Evolutionary conservation across 208 protist species (phyloP).

Genomic region (Blastocrithidia nonstop): DNA sequence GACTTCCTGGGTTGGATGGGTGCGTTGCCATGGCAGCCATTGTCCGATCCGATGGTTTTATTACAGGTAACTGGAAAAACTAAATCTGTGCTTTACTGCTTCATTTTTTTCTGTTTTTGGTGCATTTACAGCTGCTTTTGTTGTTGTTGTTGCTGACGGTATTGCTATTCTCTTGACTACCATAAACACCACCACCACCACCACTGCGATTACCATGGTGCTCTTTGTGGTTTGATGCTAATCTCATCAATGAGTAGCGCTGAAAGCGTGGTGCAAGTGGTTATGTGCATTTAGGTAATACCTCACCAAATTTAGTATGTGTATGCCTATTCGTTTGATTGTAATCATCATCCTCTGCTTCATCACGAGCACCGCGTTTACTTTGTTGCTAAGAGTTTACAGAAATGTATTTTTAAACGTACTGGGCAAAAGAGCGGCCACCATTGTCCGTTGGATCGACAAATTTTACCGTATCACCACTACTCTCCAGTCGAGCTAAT

Average conservation of each 20-base stretch:
- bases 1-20: conserved; percentile 11
- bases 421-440: too few species aligned
- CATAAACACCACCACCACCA: conserved; percentile 1
- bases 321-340: too few species aligned
- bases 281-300: too few species aligned
- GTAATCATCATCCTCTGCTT: too few species aligned
- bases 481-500: too few species aligned
- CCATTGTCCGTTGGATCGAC: too few species aligned
- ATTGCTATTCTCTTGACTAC: neutral
- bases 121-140: neutral
- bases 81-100: neutral
- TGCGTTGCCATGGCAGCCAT: conserved; percentile 39
- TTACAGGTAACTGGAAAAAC: conserved; percentile 11
- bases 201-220: neutral
- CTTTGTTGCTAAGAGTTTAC: too few species aligned
- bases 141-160: neutral
- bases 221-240: neutral
- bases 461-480: too few species aligned
- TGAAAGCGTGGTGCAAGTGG: conserved; percentile 4
- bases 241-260: neutral
- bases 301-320: too few species aligned
- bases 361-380: too few species aligned
- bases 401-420: too few species aligned
- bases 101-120: neutral
- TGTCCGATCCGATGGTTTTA: conserved; percentile 25